Base-by-base conservation (phyloP, 305 asterid species). In the Fraxinus xanthoxyloides region DNA sequence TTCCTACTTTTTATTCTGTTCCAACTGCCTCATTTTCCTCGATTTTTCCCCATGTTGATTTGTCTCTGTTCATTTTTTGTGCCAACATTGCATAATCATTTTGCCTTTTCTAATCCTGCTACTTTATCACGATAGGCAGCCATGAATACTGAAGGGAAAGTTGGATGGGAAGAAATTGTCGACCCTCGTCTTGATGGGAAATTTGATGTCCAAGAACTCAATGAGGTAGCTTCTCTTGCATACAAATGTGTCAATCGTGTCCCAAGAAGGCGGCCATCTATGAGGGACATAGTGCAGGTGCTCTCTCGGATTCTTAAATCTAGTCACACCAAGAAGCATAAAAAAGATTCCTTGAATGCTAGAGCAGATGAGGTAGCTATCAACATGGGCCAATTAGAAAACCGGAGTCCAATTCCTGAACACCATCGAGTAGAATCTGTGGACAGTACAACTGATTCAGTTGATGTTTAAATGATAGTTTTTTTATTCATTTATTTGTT, bases 131-230 rank as follows among this genome's bases (percentile, higher is more conserved):
- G 77, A 70, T 51, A 95, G 98, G 99, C 98, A 10, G 98, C 98
- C 69, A 94, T 94, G 99, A 92, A 92, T 85, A 90, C 90, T 0
- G 98, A 94, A 43, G 98, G 92, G 30, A 93, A 92, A 80, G 94
- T 74, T 19, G 99, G 99, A 72, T 95, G 99, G 99, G 99, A 94
- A 82, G 99, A 95, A 86, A 89, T 95, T 23, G 93, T 79, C 1
- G 99, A 95, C 79, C 96, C 97, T 80, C 93, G 93, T 56, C 97
- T 95, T 7, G 92, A 92, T 40, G 96, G 97, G 75, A 94, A 89
- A 76, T 91, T 92, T 32, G 90, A 89, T 51, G 70, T 86, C 5
- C 89, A 88, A 83, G 97, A 95, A 81, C 92, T 95, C 43, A 92
- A 90, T 8, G 94, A 91, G 32, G 90, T 94, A 21, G 93, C 98